phyloP scores from a whole-genome alignment of 768 basidiomycete species.

The Kwoniella botswanensis region DNA sequence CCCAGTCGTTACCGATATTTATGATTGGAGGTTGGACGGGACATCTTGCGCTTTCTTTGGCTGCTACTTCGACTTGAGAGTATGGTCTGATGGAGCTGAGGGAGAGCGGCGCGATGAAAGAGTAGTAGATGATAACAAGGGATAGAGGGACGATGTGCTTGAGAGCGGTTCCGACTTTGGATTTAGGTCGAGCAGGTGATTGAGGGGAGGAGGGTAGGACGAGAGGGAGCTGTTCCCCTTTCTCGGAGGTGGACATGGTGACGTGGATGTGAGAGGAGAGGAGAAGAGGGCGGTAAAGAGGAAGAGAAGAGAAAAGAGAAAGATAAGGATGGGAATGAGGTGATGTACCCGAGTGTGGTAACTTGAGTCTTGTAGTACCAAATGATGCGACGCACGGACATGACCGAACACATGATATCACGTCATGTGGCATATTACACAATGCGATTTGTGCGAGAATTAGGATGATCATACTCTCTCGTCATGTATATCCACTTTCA shows the following conservation, averaged over 20 bases:
- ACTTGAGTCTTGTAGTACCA: too few species aligned
- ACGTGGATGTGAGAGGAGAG: background rate
- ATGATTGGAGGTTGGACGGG: slow-evolving; percentile 41
- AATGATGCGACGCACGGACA: too few species aligned
- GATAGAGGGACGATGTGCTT: slow-evolving; percentile 6
- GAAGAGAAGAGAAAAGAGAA: too few species aligned
- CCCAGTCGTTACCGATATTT: slow-evolving; percentile 43
- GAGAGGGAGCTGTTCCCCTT: slow-evolving; percentile 7
- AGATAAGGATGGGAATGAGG: too few species aligned
- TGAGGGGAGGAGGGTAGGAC: background rate
- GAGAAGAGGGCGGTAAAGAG: background rate
- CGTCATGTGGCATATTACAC: too few species aligned
- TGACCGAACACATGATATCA: too few species aligned
- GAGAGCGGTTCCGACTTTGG: background rate
- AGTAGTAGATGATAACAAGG: slow-evolving; percentile 2
- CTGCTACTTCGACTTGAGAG: slow-evolving; percentile 4
- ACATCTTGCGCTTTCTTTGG: slow-evolving; percentile 37
- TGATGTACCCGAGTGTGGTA: too few species aligned
- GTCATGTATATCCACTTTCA: too few species aligned
- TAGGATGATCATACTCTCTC: too few species aligned
- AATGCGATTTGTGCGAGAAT: too few species aligned
- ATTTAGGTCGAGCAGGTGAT: background rate
- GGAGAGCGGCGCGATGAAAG: slow-evolving; percentile 3
- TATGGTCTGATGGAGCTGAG: slow-evolving; percentile 12
- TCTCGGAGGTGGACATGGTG: slow-evolving; percentile 12